Conservation (phyloP, 2,329 filamentous ascomycete species). For the Sphaerulina vaccinii region DNA sequence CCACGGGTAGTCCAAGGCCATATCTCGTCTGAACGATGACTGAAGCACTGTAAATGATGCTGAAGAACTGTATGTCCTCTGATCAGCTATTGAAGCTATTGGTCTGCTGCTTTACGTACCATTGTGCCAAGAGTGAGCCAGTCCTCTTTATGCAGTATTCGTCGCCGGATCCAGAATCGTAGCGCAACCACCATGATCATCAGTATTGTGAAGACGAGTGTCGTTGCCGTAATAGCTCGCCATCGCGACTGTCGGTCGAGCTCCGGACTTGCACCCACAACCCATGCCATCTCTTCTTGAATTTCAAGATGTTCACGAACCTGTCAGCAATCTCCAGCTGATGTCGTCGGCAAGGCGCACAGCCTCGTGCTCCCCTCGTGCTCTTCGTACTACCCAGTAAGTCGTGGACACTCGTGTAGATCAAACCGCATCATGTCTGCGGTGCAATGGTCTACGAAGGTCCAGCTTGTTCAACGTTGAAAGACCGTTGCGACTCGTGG, state of each 20-base stretch:
- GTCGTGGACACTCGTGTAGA: no score
- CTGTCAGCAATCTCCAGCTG: not conserved
- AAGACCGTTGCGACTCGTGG: not conserved
- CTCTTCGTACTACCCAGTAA: no score
- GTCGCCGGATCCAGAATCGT: slow-evolving; percentile 19
- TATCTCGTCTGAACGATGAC: slow-evolving; percentile 19
- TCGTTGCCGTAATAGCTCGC: slow-evolving; percentile 16
- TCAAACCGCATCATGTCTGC: no score
- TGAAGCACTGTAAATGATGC: slow-evolving; percentile 17
- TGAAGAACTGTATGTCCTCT: slow-evolving; percentile 12
- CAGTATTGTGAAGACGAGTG: slow-evolving; percentile 13
- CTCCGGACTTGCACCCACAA: slow-evolving; percentile 14
- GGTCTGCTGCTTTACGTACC: slow-evolving; percentile 1
- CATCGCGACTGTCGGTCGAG: slow-evolving; percentile 17
- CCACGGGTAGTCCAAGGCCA: slow-evolving; percentile 17
- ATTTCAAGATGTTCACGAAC: not conserved
- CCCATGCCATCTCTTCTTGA: slow-evolving; percentile 19
- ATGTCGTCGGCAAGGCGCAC: not conserved
- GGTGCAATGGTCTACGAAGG: no score
- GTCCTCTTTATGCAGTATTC: slow-evolving; percentile 18
- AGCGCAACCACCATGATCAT: slow-evolving; percentile 15
- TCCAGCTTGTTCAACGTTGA: no score
- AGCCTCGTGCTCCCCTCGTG: no score
- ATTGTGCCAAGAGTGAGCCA: slow-evolving; percentile 22
- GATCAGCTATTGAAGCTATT: not conserved